Evolutionary conservation across 2,329 filamentous ascomycete species (phyloP).

Genomic region (Colletotrichum lindemuthianum): DNA sequence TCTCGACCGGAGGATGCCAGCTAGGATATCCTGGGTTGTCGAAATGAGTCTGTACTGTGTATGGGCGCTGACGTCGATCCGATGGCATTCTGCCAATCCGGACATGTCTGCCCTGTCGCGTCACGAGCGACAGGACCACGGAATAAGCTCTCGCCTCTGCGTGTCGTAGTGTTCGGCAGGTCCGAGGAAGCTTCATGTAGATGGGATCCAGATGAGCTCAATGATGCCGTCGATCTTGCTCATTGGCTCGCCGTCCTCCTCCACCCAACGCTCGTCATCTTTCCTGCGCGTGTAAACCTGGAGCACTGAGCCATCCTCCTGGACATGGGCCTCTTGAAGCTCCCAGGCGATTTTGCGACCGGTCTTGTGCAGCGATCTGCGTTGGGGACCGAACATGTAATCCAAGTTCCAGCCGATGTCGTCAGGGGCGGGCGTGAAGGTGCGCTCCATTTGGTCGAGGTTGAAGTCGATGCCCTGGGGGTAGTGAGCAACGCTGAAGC

Average conservation of each 20-base stretch:
- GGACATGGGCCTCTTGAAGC: constrained; percentile 58
- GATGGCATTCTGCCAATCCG: constrained; percentile 6
- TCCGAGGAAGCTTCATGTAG: constrained; percentile 30
- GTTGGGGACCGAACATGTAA: constrained; percentile 61
- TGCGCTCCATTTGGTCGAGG: constrained; percentile 61
- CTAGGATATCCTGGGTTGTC: constrained; percentile 15
- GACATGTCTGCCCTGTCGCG: constrained; percentile 19
- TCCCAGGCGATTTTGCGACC: constrained; percentile 65
- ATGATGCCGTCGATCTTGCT: constrained; percentile 64
- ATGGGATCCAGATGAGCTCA: constrained; percentile 66
- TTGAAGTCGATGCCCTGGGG: constrained; percentile 61
- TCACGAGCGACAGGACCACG: constrained; percentile 16
- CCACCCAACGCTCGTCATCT: constrained; percentile 64
- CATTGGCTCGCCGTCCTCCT: constrained; percentile 57
- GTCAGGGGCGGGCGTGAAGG: constrained; percentile 59
- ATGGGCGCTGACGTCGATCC: background rate
- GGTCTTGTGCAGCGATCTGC: constrained; percentile 57
- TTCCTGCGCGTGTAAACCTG: constrained; percentile 65
- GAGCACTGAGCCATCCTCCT: constrained; percentile 59
- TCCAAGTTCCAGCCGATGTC: constrained; percentile 62
- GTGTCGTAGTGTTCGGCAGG: constrained; percentile 26
- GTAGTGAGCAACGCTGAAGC: constrained; percentile 69
- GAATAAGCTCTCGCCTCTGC: constrained; percentile 5
- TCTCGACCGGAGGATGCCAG: constrained; percentile 10
- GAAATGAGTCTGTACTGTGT: background rate